Base-by-base conservation (phyloP, 306 rosid genomes). In the Cucurbita maxima region DNA sequence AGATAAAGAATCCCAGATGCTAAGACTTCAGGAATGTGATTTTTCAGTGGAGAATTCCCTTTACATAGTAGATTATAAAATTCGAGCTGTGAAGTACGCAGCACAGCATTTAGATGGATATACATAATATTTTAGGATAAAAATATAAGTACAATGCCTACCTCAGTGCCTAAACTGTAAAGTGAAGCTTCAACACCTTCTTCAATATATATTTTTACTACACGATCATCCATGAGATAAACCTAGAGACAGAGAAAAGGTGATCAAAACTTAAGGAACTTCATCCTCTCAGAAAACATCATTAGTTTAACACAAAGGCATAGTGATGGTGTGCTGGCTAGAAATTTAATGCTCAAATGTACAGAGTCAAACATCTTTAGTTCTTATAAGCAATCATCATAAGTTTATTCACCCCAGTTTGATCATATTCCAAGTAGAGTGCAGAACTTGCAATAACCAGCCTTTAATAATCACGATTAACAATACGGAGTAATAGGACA, bases 131-230 rank as follows among this genome's bases (percentile, higher is more conserved):
- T 53, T 50, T 51, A 76, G 76, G 77, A 62, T 72, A 34, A n/a
- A 68, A 20, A 43, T 12, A 79, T 68, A 77, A 45, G 20, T 50
- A 37, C 78, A 54, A 54, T 75, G 60, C 43, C 25, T 77, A 94
- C 99, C 99, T 94, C 99, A 71, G 97, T 82, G 82, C 99, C 97
- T 41, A 94, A 83, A 80, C 95, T 81, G 83, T 91, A 89, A 47
- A 94, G 79, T 30, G 95, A 86, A 68, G 89, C 85, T 86, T 91
- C 99, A 78, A 86, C 81, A 75, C 99, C 97, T 71, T 76, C 92
- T 89, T 94, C 97, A 53, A 86, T 97, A 82, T 86, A 89, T 63
- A 94, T 84, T 79, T 94, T 94, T 45, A 94, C 79, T 50, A 87
- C 97, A 43, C 62, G 63, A 78, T 87, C 75, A 13, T 84, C 83